Evolutionary conservation across 139 green algal genomes (phyloP).

Genomic region (Coelastrella sp.): DNA sequence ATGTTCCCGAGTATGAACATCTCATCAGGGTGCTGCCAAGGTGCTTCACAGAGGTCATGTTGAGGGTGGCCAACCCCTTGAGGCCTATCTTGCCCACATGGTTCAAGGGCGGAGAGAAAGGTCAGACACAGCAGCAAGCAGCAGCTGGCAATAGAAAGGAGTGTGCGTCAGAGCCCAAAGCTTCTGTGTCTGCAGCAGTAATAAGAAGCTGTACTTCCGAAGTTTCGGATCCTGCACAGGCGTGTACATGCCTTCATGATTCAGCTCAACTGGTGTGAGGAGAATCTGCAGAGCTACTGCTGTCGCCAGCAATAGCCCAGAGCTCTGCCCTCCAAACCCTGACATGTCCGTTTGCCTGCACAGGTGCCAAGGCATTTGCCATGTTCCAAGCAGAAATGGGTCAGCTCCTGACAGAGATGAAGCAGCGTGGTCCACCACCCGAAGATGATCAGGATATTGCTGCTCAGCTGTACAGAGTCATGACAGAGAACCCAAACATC

Average conservation of each 20-base stretch:
- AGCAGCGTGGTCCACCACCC: constrained; percentile 34
- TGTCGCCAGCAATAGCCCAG: no score
- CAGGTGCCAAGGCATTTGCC: constrained; percentile 37
- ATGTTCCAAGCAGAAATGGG: constrained; percentile 66
- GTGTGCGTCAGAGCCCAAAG: no score
- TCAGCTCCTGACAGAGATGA: constrained; percentile 54
- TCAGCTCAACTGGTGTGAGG: not conserved
- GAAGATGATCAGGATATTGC: constrained; percentile 56
- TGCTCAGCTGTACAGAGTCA: constrained; percentile 41
- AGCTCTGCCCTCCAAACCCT: no score
- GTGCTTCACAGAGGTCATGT: constrained; percentile 67
- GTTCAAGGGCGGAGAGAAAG: constrained; percentile 48
- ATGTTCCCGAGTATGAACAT: constrained; percentile 45
- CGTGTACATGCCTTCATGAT: constrained; percentile 12
- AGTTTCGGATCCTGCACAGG: no score
- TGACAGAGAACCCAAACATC: constrained; percentile 38
- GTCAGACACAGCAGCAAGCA: no score
- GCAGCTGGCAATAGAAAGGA: no score
- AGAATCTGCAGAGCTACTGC: no score
- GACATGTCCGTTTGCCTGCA: no score
- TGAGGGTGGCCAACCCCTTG: constrained; percentile 48
- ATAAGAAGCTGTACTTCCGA: no score
- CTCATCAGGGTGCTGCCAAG: constrained; percentile 62
- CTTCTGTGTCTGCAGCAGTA: no score
- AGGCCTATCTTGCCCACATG: constrained; percentile 13